Percentiles rank a stretch among this genome's conserved stretches.
Conservation (phyloP, 306 rosid genomes). For the Ormosia emarginata region DNA sequence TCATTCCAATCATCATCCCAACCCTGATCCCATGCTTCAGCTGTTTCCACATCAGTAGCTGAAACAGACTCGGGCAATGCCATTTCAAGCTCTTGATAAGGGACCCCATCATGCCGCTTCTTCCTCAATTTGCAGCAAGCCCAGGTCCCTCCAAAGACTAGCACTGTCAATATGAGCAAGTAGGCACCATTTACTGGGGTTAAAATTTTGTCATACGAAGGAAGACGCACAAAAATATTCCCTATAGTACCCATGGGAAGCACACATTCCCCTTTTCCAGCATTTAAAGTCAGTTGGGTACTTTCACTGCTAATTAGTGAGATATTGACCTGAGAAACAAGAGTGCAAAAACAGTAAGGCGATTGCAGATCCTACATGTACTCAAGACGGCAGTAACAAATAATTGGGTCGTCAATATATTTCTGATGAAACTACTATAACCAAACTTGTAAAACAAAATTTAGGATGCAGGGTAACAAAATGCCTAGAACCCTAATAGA, state of each 20-base stretch:
- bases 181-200: conserved; percentile 87
- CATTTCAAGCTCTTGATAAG: conserved; percentile 98
- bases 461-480: background rate
- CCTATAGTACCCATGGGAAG: conserved; percentile 20
- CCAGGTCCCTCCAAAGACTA: conserved; percentile 72
- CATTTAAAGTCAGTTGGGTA: conserved; percentile 18
- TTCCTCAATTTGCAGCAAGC: conserved; percentile 64
- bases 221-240: conserved; percentile 43
- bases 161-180: conserved; percentile 58
- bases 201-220: conserved; percentile 56
- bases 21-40: conserved; percentile 94
- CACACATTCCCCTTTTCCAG: conserved; percentile 39
- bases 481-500: background rate
- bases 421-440: background rate
- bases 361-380: background rate
- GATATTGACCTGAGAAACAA: conserved; percentile 36
- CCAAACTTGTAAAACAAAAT: background rate
- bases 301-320: conserved; percentile 4
- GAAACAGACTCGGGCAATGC: conserved; percentile 62
- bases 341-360: background rate
- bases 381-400: background rate
- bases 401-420: background rate
- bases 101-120: conserved; percentile 57
- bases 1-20: conserved; percentile 99
- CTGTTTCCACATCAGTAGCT: conserved; percentile 55